A percentile compares a stretch with the other conserved stretches of the same genome.
phyloP scores from a whole-genome alignment of 176 grass and related monocot genomes.

The Triticum aestivum region IWGSC_CS_RefSeq_v2.1 NC_057808.1:108177521-108178020 shows the following conservation, averaged over 20 bases:
- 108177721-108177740: not conserved
- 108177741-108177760: not conserved
- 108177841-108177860: not conserved
- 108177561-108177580: not conserved
- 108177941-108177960: not conserved
- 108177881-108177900: constrained; percentile 12
- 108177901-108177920: constrained; percentile 8
- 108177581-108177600: not conserved
- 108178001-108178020: not conserved
- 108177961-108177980: not conserved
- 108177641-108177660: not conserved
- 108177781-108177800: constrained; percentile 43
- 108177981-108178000: not conserved
- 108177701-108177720: not conserved
- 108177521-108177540: not conserved
- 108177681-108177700: too few species aligned
- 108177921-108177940: not conserved
- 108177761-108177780: constrained; percentile 49
- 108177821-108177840: constrained; percentile 25
- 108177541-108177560: not conserved
- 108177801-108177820: constrained; percentile 35
- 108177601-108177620: too few species aligned
- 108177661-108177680: too few species aligned
- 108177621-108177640: too few species aligned
- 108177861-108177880: not conserved